Base-by-base conservation (phyloP, 495 filamentous ascomycete species). In the Aspergillus indologenus region DNA sequence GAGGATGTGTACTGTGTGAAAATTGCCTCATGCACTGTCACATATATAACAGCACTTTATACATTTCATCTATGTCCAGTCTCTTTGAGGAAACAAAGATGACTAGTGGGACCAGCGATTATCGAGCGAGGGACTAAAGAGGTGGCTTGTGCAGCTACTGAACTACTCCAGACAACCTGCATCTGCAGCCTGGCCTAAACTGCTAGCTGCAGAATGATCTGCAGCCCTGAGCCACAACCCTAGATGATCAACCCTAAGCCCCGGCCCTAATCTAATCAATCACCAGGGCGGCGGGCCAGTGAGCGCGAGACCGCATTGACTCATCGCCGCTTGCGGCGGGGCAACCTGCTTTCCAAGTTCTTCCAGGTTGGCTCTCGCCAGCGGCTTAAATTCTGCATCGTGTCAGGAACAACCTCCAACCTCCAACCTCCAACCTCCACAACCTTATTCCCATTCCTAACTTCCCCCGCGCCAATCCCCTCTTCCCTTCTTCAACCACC, bases 221-320 rank as follows among this genome's bases (percentile, higher is more conserved):
- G 34, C 34, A 8, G 34, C 7, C 5, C 34, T 40, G 12, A 14
- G 2, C 7, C 5, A 40, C 7, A 40, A 40, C 34, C 34, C 34
- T 40, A 40, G 34, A 7, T 11, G 34, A 40, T 40, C 34, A 40
- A 40, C 34, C 34, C 34, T 40, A 40, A 40, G 34, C 7, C 34
- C 2, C 5, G 34, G 51, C 61, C 61, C 61, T 63, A 63, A 63
- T 63, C 61, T 59, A 18, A 63, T 63, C 61, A 53, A 63, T 63
- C 56, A 58, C 48, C 48, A 51, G 11, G 34, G 53, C 52, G 55
- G 45, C 55, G 17, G 50, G 51, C 59, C 49, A 62, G 55, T 63
- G 56, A 59, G 54, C 59, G 17, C 31, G 50, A 63, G 54, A 12
- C 45, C 55, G 60, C 8, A 19, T 29, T 21, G 45, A 23, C 24